Evolutionary conservation across 2,329 filamentous ascomycete genomes (phyloP), one percentile per base, ranked within the genome.

Genomic region (Fusarium pseudonygamai): DNA sequence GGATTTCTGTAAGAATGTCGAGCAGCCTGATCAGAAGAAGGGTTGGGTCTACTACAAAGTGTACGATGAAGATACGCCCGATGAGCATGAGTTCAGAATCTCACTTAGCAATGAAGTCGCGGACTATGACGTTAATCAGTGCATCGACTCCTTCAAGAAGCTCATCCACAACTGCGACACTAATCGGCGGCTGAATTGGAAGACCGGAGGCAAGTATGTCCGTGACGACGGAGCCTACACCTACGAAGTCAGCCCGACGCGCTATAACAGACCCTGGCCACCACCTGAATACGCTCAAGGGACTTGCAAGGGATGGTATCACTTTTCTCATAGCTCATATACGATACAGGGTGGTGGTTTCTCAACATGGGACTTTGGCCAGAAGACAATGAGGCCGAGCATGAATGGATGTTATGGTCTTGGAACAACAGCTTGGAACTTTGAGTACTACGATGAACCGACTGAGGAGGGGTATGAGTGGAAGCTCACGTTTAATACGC

Each of bases 41-140:
- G 52, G 60, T 0, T 64, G 60, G 60, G 15, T 12, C 1, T 67
- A 64, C 15, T 34, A 45, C 5, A 59, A 64, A 8, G 14, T 45
- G 0, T 67, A 64, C 9, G 64, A 59, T 1, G 45, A 65, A 1
- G 46, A n/a, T 14, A 67, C 60, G 0, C 64, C 64, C 0, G 64
- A 60, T 15, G 60, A 67, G 7, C 64, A 67, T 16, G 52, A 59
- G 39, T 67, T 67, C 22, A 67, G 24, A 0, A 59, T 67, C 26
- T 34, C 45, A 0, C 64, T 67, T 2, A 32, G 60, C 3, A 3
- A 40, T 0, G 39, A 65, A 0, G 34, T 65, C 3, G 43, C 60
- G 0, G 64, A 65, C 7, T 65, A 52, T 0, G 34, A 52, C 7
- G 28, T 37, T 0, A 6, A 59, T 0, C 36, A 64, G 6, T 65